Percentiles rank a stretch among this genome's conserved stretches.
These are phyloP conservation scores for Lasiodiplodia citricola DNA, from an alignment of 2,329 filamentous ascomycete species.

Conservation along the genomic window DNA sequence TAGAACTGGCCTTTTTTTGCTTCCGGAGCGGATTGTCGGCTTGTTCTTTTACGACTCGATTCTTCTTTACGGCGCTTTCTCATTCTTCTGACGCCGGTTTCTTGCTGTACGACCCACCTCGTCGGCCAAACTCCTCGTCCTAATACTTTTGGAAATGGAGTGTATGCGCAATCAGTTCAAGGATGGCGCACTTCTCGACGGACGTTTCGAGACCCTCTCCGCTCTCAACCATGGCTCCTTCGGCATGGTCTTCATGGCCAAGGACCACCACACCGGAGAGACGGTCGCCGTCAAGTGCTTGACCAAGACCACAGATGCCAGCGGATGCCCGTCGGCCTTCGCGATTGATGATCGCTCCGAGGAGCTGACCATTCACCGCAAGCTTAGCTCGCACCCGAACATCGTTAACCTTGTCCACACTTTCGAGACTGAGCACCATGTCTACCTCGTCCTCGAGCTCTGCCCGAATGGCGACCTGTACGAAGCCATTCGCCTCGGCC, in stretches of 20 bases:
- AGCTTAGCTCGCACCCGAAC: conserved; percentile 80
- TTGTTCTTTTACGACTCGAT: conserved; percentile 41
- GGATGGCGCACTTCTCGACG: conserved; percentile 79
- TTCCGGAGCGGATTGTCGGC: conserved; percentile 35
- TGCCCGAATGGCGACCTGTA: conserved; percentile 96
- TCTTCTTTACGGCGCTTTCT: conserved; percentile 28
- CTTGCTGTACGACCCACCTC: conserved; percentile 37
- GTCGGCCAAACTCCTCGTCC: conserved; percentile 40
- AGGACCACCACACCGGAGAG: conserved; percentile 75
- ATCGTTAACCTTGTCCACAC: conserved; percentile 91
- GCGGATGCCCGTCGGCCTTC: conserved; percentile 65
- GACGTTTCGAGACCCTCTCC: conserved; percentile 88
- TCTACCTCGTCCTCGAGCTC: conserved; percentile 93
- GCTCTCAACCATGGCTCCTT: conserved; percentile 99
- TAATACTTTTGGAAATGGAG: conserved; percentile 63
- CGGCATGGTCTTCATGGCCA: conserved; percentile 96
- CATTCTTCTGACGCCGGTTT: conserved; percentile 31
- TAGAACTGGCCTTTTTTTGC: conserved; percentile 32
- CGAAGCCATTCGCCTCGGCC: conserved; percentile 89
- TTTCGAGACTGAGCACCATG: conserved; percentile 89
- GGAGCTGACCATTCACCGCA: conserved; percentile 79
- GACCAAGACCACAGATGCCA: conserved; percentile 75
- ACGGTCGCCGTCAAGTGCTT: conserved; percentile 95
- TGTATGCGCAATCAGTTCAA: conserved; percentile 85
- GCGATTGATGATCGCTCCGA: conserved; percentile 83